Conservation (phyloP, 441 rosid species). For the Erodium texanum region DNA sequence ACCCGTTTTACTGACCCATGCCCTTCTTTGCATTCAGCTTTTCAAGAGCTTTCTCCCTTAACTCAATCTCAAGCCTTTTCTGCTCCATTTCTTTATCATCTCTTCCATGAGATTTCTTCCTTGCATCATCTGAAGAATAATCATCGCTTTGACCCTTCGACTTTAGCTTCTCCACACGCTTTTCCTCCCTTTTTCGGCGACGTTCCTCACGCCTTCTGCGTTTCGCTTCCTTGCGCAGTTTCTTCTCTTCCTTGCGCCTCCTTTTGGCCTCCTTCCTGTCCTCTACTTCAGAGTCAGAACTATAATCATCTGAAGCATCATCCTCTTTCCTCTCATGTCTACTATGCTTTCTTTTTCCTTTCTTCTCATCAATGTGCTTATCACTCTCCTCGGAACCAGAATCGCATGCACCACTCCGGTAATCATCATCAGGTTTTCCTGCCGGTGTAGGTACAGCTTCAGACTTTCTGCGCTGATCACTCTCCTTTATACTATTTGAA, state of each 20-base stretch:
- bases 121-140: constrained; percentile 41
- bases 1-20: constrained; percentile 35
- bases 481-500: constrained; percentile 27
- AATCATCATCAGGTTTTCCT: constrained; percentile 36
- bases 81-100: constrained; percentile 48
- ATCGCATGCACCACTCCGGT: constrained; percentile 35
- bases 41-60: constrained; percentile 89
- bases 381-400: constrained; percentile 44
- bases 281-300: constrained; percentile 56
- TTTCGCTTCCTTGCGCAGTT: constrained; percentile 72
- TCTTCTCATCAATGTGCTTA: constrained; percentile 24
- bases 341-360: no score
- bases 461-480: constrained; percentile 20
- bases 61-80: constrained; percentile 85
- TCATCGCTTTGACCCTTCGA: constrained; percentile 36
- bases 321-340: constrained; percentile 27
- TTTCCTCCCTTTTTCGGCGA: constrained; percentile 64
- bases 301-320: constrained; percentile 47
- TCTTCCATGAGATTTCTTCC: constrained; percentile 29
- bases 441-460: constrained; percentile 23
- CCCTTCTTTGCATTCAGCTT: constrained; percentile 95
- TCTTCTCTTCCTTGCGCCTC: constrained; percentile 86
- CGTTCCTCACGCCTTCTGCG: constrained; percentile 70
- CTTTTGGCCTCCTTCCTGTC: constrained; percentile 77
- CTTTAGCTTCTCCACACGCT: constrained; percentile 62